Percentiles rank a stretch among this genome's conserved stretches.
Conservation (phyloP, 306 rosid genomes). For the Macrotyloma uniflorum region DNA sequence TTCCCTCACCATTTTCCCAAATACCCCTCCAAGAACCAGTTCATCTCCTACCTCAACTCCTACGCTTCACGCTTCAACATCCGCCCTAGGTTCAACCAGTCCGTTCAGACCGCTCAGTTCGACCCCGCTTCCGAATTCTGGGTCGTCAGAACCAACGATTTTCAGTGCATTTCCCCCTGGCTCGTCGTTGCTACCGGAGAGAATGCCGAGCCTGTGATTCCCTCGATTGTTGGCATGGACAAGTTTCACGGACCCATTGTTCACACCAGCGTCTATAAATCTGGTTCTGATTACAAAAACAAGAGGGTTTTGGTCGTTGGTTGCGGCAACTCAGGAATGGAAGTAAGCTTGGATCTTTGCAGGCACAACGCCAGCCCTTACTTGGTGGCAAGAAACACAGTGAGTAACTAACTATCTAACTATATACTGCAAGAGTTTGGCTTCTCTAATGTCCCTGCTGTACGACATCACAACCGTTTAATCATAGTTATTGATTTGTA, state of each 20-base stretch:
- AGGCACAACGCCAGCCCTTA: constrained; percentile 68
- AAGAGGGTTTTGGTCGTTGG: constrained; percentile 74
- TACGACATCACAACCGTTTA: no score
- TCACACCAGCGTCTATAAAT: constrained; percentile 65
- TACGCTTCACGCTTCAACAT: constrained; percentile 68
- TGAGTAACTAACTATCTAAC: constrained; percentile 40
- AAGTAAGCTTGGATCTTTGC: constrained; percentile 84
- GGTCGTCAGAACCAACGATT: constrained; percentile 57
- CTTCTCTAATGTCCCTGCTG: no score
- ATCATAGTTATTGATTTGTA: no score
- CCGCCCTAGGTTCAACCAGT: constrained; percentile 65
- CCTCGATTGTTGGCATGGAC: constrained; percentile 60
- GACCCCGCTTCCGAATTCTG: constrained; percentile 46
- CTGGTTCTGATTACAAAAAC: constrained; percentile 56
- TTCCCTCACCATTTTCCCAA: constrained; percentile 70
- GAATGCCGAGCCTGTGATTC: constrained; percentile 74
- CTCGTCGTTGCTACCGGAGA: constrained; percentile 80
- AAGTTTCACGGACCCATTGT: constrained; percentile 46
- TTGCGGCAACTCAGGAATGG: constrained; percentile 94
- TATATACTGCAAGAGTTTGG: no score
- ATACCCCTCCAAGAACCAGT: constrained; percentile 75
- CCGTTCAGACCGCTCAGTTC: constrained; percentile 55
- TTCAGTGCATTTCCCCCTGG: constrained; percentile 65
- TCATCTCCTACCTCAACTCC: constrained; percentile 67
- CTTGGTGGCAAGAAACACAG: constrained; percentile 77